These are phyloP conservation scores for Fragaria vesca DNA, from an alignment of 306 rosid genomes.

Conservation along the genomic window DNA sequence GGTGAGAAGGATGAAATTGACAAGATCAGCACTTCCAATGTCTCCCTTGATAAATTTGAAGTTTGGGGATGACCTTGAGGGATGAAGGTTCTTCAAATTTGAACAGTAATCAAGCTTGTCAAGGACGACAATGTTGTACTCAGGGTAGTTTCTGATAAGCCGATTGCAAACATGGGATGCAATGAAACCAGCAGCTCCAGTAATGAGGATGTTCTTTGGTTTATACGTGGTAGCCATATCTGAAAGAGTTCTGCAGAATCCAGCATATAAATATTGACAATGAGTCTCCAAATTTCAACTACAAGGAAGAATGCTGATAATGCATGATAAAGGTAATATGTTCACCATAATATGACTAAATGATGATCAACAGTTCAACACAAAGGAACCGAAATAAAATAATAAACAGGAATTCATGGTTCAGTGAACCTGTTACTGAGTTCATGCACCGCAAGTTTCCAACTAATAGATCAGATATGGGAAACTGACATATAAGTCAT, in stretches of 20 bases:
- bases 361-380: background rate
- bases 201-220: constrained; percentile 58
- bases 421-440: background rate
- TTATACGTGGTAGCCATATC: constrained; percentile 37
- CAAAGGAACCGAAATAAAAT: background rate
- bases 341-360: background rate
- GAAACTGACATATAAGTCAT: background rate
- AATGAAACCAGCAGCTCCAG: constrained; percentile 76
- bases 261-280: background rate
- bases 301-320: background rate
- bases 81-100: constrained; percentile 47
- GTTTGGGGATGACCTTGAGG: constrained; percentile 41
- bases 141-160: constrained; percentile 43
- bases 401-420: background rate
- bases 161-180: constrained; percentile 71
- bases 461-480: background rate
- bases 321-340: background rate
- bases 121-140: constrained; percentile 49
- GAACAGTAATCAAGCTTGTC: constrained; percentile 75
- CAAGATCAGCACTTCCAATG: constrained; percentile 52
- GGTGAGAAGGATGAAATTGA: constrained; percentile 47
- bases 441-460: background rate
- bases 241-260: constrained; percentile 24
- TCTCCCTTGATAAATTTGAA: constrained; percentile 65
- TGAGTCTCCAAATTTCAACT: constrained; percentile 8